Evolutionary conservation across 1,284 basidiomycete species (phyloP), one percentile per base, ranked within the genome.

Genomic region (Cronartium quercuum): DNA sequence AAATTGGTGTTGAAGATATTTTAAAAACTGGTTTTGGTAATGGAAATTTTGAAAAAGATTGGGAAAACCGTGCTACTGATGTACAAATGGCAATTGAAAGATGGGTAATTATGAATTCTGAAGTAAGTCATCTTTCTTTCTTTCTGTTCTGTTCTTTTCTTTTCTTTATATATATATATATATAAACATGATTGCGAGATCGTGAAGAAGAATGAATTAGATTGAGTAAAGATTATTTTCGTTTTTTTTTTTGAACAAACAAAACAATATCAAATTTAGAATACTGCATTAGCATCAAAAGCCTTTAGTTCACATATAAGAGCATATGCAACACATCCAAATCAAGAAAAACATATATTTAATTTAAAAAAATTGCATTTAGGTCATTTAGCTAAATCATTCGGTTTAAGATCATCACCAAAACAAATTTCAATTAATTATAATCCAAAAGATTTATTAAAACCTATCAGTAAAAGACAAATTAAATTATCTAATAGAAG

Each of bases 301-400:
- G 96, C 93, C 0, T 99, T 91, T 83, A 84, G 89, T 34, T 96
- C 95, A 0, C 93, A 95, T 81, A 89, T 98, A 83, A 87, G 96
- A 73, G 96, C 96, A 0, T 99, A 98, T 82, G 91, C 96, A 9
- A 99, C 96, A 0, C 96, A 99, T 83, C 94, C 95, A 0, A 87
- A 91, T 3, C 89, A 90, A 76, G 96, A 98, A 82, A 98, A 98
- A 79, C 88, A 91, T 77, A 91, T 96, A 76, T 98, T 99, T 85
- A 94, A 97, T 82, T 88, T 97, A 71, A 90, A 91, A 41, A 87
- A 93, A 78, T 85, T 98, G 9, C 96, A 99, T 81, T 86, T 97
- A 55, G 96, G 96, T 0, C 96, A 99, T 84, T 83, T 98, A 29
- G 95, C 96, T 47, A 98, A 99, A 83, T 88, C 93, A 0, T 99